phyloP scores from a whole-genome alignment of 306 rosid genomes.

The Cicer yamashitae region DNA sequence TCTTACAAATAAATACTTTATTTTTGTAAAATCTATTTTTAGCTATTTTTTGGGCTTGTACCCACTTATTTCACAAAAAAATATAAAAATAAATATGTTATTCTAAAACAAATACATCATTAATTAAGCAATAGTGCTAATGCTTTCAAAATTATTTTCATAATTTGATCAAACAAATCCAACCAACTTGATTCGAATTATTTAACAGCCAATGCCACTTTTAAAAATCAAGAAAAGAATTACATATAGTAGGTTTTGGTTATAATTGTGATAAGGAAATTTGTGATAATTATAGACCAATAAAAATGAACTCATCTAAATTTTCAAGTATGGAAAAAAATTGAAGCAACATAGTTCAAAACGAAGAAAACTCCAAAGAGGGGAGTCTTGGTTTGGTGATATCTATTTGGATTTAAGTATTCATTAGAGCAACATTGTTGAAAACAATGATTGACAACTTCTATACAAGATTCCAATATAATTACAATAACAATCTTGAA shows the following conservation, averaged over 20 bases:
- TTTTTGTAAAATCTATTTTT: no score
- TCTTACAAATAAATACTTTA: no score
- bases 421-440: not conserved
- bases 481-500: constrained; percentile 15
- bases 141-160: no score
- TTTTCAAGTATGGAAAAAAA: not conserved
- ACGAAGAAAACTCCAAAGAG: constrained; percentile 19
- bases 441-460: constrained; percentile 29
- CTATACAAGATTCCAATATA: not conserved
- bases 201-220: not conserved
- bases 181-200: not conserved
- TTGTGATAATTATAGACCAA: no score
- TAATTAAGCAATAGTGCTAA: no score
- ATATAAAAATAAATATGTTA: no score
- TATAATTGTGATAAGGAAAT: not conserved
- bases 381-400: not conserved
- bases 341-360: constrained; percentile 25
- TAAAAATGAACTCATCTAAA: not conserved
- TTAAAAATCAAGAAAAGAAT: not conserved
- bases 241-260: not conserved
- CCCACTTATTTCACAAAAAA: no score
- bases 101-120: no score
- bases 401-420: constrained; percentile 31
- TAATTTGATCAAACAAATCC: not conserved
- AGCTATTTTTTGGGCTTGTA: no score